Evolutionary conservation across 2,329 filamentous ascomycete species (phyloP).

Genomic region (Zymoseptoria crescenta): DNA sequence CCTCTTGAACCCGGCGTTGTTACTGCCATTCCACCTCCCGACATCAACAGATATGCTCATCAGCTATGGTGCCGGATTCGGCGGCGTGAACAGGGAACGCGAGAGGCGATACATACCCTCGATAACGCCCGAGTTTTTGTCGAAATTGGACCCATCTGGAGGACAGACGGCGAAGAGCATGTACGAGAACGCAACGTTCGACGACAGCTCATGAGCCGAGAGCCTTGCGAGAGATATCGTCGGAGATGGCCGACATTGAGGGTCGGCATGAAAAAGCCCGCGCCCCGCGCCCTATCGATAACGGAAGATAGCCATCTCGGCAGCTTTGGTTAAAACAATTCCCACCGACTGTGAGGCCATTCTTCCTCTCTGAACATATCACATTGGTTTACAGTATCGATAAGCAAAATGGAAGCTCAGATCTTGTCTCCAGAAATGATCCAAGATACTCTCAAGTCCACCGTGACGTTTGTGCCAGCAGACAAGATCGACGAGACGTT

Average conservation of each 20-base stretch:
- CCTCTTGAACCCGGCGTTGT: constrained; percentile 79
- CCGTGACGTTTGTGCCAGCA: constrained; percentile 34
- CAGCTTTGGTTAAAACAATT: background rate
- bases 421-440: constrained; percentile 27
- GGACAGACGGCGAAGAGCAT: constrained; percentile 29
- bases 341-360: background rate
- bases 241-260: background rate
- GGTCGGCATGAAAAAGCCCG: background rate
- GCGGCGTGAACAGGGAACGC: constrained; percentile 81
- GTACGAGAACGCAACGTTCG: constrained; percentile 29
- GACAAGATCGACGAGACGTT: constrained; percentile 48
- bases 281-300: background rate
- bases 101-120: constrained; percentile 95
- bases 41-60: constrained; percentile 97
- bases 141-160: constrained; percentile 64
- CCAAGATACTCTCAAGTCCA: constrained; percentile 20
- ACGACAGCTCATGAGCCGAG: constrained; percentile 16
- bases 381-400: background rate
- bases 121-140: constrained; percentile 85
- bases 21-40: constrained; percentile 90
- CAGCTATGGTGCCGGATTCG: constrained; percentile 88
- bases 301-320: background rate
- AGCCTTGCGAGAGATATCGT: background rate
- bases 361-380: background rate
- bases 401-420: constrained; percentile 22